These are phyloP conservation scores for Aspergillus amoenus DNA, from an alignment of 2,329 filamentous ascomycete species.

Conservation along the genomic window DNA sequence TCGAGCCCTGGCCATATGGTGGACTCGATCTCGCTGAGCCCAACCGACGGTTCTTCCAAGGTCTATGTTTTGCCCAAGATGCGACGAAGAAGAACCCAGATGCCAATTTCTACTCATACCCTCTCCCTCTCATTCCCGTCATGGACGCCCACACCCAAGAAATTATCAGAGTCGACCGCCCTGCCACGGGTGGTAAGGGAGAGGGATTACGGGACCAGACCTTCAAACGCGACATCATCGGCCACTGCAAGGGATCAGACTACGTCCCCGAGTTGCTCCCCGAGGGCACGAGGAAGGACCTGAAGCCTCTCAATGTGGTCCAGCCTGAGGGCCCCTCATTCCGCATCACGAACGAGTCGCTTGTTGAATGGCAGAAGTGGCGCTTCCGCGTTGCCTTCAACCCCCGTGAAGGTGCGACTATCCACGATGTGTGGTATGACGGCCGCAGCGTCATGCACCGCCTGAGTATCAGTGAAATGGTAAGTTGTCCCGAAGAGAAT, in stretches of 20 bases:
- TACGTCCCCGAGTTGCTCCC: constrained; percentile 53
- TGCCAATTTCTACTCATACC: constrained; percentile 63
- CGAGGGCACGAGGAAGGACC: constrained; percentile 46
- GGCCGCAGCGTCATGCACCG: constrained; percentile 66
- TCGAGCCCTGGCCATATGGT: constrained; percentile 60
- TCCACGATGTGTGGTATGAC: constrained; percentile 70
- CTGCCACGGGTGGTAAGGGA: constrained; percentile 52
- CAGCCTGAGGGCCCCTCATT: constrained; percentile 72
- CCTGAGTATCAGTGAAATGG: constrained; percentile 68
- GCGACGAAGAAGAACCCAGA: constrained; percentile 48
- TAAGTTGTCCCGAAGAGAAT: constrained; percentile 21
- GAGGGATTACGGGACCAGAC: constrained; percentile 49
- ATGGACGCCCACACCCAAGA: constrained; percentile 58
- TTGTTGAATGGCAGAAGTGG: constrained; percentile 65
- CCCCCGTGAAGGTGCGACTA: constrained; percentile 64
- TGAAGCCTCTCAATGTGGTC: constrained; percentile 70
- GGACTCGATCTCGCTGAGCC: constrained; percentile 50
- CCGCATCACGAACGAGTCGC: constrained; percentile 40
- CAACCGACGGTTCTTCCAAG: constrained; percentile 53
- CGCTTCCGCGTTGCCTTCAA: constrained; percentile 61
- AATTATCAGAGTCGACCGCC: constrained; percentile 58
- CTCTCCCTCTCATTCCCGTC: constrained; percentile 52
- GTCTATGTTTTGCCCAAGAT: constrained; percentile 51
- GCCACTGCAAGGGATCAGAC: constrained; percentile 53
- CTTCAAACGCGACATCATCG: constrained; percentile 49